Evolutionary conservation across 2,329 filamentous ascomycete genomes (phyloP).

Genomic region (Botrytis pseudocinerea): DNA sequence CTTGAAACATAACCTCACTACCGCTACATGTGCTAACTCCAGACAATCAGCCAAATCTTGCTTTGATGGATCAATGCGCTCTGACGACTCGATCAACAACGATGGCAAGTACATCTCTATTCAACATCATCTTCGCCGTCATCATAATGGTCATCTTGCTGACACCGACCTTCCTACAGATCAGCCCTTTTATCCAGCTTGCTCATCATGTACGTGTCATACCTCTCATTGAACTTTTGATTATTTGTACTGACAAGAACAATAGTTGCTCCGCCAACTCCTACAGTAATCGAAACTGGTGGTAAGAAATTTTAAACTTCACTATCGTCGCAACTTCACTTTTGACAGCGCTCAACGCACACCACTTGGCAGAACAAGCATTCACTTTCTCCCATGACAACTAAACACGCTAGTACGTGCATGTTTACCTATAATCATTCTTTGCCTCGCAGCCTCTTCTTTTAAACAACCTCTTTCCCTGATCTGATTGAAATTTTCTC

Average conservation of each 20-base stretch:
- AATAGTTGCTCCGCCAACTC: background rate
- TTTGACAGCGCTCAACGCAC: background rate
- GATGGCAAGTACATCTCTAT: too few species aligned
- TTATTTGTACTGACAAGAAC: background rate
- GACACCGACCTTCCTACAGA: background rate
- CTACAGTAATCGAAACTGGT: background rate
- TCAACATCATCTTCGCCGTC: too few species aligned
- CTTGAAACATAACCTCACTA: background rate
- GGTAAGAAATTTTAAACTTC: constrained; percentile 3
- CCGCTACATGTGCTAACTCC: background rate
- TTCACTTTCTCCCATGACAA: background rate
- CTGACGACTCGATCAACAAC: background rate
- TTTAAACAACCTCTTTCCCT: background rate
- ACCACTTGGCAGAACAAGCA: background rate
- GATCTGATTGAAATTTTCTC: background rate
- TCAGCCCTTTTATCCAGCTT: background rate
- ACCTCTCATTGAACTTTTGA: background rate
- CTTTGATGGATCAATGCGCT: background rate
- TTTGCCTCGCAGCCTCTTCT: background rate
- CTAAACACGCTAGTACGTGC: constrained; percentile 12
- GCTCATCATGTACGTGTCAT: background rate
- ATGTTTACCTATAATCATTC: background rate
- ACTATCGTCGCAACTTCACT: background rate
- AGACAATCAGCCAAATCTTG: background rate
- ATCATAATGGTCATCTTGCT: background rate